These are phyloP conservation scores for Rhizodiscina lignyota DNA, from an alignment of 495 filamentous ascomycete species.

Conservation along the genomic window DNA sequence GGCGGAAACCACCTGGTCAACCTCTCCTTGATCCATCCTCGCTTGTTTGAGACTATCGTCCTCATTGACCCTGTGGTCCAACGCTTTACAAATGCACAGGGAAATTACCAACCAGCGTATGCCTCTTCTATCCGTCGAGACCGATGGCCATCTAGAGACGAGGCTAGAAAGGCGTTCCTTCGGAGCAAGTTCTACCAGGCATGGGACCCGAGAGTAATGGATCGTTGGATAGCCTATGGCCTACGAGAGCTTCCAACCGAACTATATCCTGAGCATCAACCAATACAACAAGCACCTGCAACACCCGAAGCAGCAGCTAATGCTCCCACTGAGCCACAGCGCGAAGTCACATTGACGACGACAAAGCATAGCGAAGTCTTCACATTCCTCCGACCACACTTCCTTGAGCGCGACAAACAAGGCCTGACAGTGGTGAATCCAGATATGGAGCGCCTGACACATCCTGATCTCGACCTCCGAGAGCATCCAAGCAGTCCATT, in stretches of 20 bases:
- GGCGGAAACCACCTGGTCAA: conserved; percentile 53
- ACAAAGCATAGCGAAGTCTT: conserved; percentile 26
- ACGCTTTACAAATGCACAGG: conserved; percentile 10
- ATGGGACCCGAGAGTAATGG: conserved; percentile 20
- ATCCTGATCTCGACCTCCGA: conserved; percentile 17
- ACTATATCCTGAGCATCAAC: conserved; percentile 14
- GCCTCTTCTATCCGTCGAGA: conserved; percentile 18
- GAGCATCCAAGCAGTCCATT: conserved; percentile 35
- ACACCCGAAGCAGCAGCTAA: conserved; percentile 10
- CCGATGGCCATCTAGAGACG: conserved; percentile 17
- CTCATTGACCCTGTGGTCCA: conserved; percentile 72
- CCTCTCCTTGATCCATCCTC: conserved; percentile 60
- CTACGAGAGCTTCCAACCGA: conserved; percentile 21
- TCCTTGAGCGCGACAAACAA: conserved; percentile 6
- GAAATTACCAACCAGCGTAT: conserved; percentile 17
- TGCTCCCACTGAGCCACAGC: conserved; percentile 8
- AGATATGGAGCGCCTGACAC: conserved; percentile 19
- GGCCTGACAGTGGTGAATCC: conserved; percentile 10
- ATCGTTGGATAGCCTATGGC: conserved; percentile 23
- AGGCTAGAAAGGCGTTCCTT: conserved; percentile 12
- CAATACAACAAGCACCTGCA: conserved; percentile 8
- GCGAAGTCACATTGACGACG: conserved; percentile 20
- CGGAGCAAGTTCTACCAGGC: conserved; percentile 22
- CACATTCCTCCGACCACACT: conserved; percentile 21
- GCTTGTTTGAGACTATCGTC: conserved; percentile 59